Evolutionary conservation across 2,329 filamentous ascomycete genomes (phyloP), one percentile per base, ranked within the genome.

Genomic region (Blastomyces emzantsi): DNA sequence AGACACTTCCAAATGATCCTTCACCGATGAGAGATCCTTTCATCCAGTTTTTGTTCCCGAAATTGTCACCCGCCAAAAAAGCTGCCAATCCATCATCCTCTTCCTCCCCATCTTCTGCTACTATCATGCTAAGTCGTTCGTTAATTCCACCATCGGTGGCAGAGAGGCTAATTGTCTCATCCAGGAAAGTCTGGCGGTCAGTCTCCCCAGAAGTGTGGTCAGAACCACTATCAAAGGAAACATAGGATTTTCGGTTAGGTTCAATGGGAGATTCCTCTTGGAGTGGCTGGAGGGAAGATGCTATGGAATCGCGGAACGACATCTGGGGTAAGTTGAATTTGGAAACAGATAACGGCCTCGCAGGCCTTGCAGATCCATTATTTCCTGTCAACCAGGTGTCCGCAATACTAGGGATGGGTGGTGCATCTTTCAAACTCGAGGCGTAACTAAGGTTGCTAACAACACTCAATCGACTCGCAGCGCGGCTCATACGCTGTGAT

Each of bases 41-140:
- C 92, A 99, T 97, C 90, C 95, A 99, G 76, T 96, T 96, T 79
- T 93, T 90, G 67, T 96, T 92, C 68, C 95, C 92, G 87, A 94
- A 97, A 9, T 91, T 95, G 73, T 97, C 91, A 67, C 91, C 90
- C 43, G 91, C 87, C 51, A 97, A 82, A 81, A 97, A 97, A 72
- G 92, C 92, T 69, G 89, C 86, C 28, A 97, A 82, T 70, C 94
- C 92, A 72, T 92, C 90, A 70, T 97, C 93, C 7, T 87, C 86
- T 70, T 96, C 94, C 73, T 97, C 93, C 43, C 92, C 92, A 71
- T 97, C 93, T 69, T 95, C 90, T 19, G 89, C 89, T 49, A 97
- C 84, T 43, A 92, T 90, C 71, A 94, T 86, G 64, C 88, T 91
- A 61, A 97, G 82, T n/a, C 84, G 80, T 64, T 96, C 90, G 74